A percentile compares a stretch with the other conserved stretches of the same genome.
These are phyloP conservation scores for Neurospora sp. DNA, from an alignment of 495 filamentous ascomycete species.

Conservation along the genomic window DNA sequence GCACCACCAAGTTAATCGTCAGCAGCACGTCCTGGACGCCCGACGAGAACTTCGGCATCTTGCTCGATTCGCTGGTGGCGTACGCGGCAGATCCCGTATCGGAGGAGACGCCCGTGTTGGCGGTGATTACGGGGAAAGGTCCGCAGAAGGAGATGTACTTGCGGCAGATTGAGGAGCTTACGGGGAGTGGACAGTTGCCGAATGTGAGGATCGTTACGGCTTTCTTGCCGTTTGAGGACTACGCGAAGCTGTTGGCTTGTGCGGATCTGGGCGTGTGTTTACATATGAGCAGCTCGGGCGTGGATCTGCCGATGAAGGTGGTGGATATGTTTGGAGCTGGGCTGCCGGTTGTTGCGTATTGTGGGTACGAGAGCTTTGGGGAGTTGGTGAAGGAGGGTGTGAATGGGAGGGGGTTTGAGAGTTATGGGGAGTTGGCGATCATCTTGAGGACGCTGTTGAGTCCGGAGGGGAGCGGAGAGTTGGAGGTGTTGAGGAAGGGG, in stretches of 20 bases:
- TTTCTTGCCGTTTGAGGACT: constrained; percentile 75
- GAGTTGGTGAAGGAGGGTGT: constrained; percentile 79
- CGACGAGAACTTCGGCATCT: constrained; percentile 86
- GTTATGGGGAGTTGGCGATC: constrained; percentile 46
- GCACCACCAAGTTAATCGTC: constrained; percentile 57
- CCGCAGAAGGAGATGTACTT: constrained; percentile 72
- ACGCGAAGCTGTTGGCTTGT: constrained; percentile 74
- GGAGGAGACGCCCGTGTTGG: constrained; percentile 38
- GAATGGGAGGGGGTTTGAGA: constrained; percentile 75
- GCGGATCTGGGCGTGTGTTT: constrained; percentile 87
- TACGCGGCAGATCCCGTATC: constrained; percentile 42
- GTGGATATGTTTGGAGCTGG: constrained; percentile 97
- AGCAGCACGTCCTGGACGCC: constrained; percentile 95
- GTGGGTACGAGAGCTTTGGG: constrained; percentile 70
- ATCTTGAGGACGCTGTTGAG: constrained; percentile 55
- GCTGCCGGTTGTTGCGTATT: constrained; percentile 81
- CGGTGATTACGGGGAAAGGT: constrained; percentile 87
- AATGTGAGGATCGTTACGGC: constrained; percentile 66
- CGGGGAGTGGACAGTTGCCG: constrained; percentile 46
- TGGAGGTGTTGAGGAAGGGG: constrained; percentile 56
- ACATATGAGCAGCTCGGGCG: constrained; percentile 84
- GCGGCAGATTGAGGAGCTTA: constrained; percentile 47
- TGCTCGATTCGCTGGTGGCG: constrained; percentile 70
- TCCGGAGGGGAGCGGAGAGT: constrained; percentile 29
- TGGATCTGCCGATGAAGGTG: constrained; percentile 98